These are phyloP conservation scores for Vigna unguiculata DNA, from an alignment of 306 rosid species.

Conservation along the genomic window DNA sequence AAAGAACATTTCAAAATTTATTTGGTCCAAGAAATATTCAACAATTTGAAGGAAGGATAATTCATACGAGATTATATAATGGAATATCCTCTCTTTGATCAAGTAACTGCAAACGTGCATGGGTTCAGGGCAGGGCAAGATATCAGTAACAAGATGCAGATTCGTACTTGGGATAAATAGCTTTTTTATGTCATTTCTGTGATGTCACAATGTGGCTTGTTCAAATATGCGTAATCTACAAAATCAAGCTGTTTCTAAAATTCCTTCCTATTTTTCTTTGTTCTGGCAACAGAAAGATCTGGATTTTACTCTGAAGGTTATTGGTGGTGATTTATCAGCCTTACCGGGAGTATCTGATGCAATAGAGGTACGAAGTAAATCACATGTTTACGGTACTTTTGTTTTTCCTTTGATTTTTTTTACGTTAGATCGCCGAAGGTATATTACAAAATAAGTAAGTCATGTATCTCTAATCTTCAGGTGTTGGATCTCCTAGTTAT, in stretches of 20 bases:
- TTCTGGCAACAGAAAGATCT: constrained; percentile 73
- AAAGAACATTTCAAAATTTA: neutral
- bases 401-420: constrained; percentile 30
- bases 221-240: constrained; percentile 23
- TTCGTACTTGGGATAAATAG: neutral
- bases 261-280: constrained; percentile 23
- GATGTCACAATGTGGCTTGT: constrained; percentile 7
- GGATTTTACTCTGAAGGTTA: constrained; percentile 84
- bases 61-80: neutral
- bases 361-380: constrained; percentile 70
- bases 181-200: neutral
- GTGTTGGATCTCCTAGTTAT: neutral
- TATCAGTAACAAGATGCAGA: constrained; percentile 9
- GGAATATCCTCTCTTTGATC: constrained; percentile 30
- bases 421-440: constrained; percentile 16
- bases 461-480: neutral
- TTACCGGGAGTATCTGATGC: constrained; percentile 88
- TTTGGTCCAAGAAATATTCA: constrained; percentile 10
- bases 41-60: constrained; percentile 33
- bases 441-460: neutral
- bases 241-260: constrained; percentile 2
- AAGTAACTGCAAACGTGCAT: constrained; percentile 1
- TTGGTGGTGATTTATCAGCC: constrained; percentile 84
- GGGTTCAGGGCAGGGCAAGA: neutral
- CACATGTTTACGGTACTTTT: constrained; percentile 20